Evolutionary conservation across 805 yeast genomes (phyloP).

Genomic region (Kluyveromyces nonfermentans): DNA sequence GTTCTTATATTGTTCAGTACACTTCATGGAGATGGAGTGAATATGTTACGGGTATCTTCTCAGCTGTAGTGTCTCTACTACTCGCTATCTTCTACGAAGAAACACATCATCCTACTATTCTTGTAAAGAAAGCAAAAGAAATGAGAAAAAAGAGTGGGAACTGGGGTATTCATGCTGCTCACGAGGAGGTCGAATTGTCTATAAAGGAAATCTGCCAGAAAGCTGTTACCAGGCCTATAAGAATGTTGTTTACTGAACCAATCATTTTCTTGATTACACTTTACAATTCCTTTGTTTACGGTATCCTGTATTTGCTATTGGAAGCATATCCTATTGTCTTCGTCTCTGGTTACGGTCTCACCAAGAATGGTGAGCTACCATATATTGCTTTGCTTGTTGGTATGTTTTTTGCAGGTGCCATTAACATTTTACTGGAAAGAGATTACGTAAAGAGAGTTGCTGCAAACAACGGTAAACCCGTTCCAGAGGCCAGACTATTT

Average conservation of each 20-base stretch:
- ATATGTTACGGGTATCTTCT: constrained; percentile 59
- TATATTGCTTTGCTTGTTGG: constrained; percentile 72
- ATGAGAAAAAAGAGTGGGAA: constrained; percentile 63
- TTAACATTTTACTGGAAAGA: constrained; percentile 44
- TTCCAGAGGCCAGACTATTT: constrained; percentile 74
- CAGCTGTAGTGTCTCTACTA: constrained; percentile 32
- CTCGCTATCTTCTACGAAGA: constrained; percentile 43
- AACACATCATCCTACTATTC: constrained; percentile 62
- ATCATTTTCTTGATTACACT: constrained; percentile 57
- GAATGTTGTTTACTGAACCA: constrained; percentile 62
- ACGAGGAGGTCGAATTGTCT: constrained; percentile 51
- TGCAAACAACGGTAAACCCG: constrained; percentile 47
- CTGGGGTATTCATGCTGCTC: constrained; percentile 77
- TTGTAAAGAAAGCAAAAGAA: constrained; percentile 51
- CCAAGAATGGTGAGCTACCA: constrained; percentile 51
- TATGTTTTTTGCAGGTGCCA: constrained; percentile 46
- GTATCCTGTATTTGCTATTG: constrained; percentile 62
- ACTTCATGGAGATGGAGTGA: constrained; percentile 82
- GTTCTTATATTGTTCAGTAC: constrained; percentile 40
- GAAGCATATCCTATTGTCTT: constrained; percentile 73
- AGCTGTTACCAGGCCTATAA: constrained; percentile 58
- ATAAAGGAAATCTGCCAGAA: constrained; percentile 51
- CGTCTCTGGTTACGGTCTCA: constrained; percentile 48
- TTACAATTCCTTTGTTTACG: constrained; percentile 73
- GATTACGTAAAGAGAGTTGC: constrained; percentile 39